Conservation (phyloP, 83 land plant genomes). For the Larix sibirica region DNA sequence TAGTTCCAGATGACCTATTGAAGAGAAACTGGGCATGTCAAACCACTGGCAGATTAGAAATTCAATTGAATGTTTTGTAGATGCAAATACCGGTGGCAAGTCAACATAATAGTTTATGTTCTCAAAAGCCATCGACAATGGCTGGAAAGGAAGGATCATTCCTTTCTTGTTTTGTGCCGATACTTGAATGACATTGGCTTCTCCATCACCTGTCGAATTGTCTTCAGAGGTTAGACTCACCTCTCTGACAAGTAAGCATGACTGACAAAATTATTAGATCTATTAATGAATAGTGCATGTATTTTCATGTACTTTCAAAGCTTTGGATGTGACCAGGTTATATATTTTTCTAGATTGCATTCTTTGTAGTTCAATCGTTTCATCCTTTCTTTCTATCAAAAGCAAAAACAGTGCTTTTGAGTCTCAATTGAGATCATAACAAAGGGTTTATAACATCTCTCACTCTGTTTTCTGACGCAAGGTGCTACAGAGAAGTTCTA, state of each 20-base stretch:
- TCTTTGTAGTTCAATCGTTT: neutral
- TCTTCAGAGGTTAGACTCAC: neutral
- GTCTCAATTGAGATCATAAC: neutral
- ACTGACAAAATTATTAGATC: neutral
- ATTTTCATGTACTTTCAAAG: neutral
- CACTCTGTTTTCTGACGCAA: neutral
- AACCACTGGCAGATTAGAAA: neutral
- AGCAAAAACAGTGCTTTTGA: neutral
- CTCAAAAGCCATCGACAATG: slow-evolving; percentile 38
- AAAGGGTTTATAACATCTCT: neutral
- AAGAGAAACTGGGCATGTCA: neutral
- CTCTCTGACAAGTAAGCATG: neutral
- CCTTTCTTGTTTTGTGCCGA: slow-evolving; percentile 21
- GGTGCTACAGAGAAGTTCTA: neutral
- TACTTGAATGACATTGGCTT: too few species aligned
- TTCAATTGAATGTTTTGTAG: neutral
- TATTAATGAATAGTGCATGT: neutral
- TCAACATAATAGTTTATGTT: slow-evolving; percentile 41
- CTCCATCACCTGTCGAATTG: neutral
- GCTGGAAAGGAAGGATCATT: slow-evolving; percentile 47
- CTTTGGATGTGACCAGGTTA: neutral
- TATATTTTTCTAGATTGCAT: neutral
- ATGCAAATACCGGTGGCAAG: slow-evolving; percentile 33
- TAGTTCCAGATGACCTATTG: neutral
- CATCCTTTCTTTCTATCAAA: neutral